These are phyloP conservation scores for Crithidia acanthocephali DNA, from an alignment of 208 protist species.

Conservation along the genomic window DNA sequence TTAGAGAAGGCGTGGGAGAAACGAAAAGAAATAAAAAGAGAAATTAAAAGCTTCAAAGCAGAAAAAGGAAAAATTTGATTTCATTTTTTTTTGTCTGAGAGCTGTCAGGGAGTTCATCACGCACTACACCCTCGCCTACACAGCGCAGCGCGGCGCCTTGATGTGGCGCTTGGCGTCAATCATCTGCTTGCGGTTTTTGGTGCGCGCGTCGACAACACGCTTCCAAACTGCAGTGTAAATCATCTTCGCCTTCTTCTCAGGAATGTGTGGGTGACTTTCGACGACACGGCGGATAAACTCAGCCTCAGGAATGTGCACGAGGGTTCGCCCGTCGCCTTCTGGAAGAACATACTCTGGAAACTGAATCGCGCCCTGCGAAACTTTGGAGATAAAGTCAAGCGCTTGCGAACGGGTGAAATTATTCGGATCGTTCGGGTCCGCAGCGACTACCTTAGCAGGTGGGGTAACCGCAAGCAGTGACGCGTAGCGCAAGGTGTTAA, in stretches of 20 bases:
- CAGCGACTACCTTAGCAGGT: slow-evolving; percentile 69
- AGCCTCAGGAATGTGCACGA: slow-evolving; percentile 89
- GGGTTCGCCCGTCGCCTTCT: slow-evolving; percentile 85
- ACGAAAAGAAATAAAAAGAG: no score
- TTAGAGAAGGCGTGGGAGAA: slow-evolving; percentile 17
- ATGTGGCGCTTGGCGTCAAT: slow-evolving; percentile 69
- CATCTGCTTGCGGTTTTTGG: slow-evolving; percentile 89
- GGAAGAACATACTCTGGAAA: slow-evolving; percentile 79
- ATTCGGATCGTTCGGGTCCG: slow-evolving; percentile 85
- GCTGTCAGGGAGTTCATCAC: no score
- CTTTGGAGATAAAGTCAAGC: slow-evolving; percentile 64
- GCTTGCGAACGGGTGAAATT: slow-evolving; percentile 78
- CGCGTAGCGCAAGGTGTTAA: slow-evolving; percentile 92
- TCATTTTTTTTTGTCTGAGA: neutral
- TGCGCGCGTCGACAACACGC: slow-evolving; percentile 86
- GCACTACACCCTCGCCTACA: slow-evolving; percentile 22
- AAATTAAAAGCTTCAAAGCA: slow-evolving; percentile 3
- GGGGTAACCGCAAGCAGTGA: slow-evolving; percentile 79
- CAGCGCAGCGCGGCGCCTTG: slow-evolving; percentile 69
- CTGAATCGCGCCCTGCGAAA: slow-evolving; percentile 66
- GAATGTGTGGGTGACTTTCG: slow-evolving; percentile 69
- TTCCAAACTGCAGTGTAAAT: slow-evolving; percentile 91
- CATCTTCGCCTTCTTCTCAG: slow-evolving; percentile 86
- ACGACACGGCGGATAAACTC: slow-evolving; percentile 86
- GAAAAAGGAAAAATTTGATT: slow-evolving; percentile 5